Conservation (phyloP, 345 rosid species). For the Odontarrhena argentea region DNA sequence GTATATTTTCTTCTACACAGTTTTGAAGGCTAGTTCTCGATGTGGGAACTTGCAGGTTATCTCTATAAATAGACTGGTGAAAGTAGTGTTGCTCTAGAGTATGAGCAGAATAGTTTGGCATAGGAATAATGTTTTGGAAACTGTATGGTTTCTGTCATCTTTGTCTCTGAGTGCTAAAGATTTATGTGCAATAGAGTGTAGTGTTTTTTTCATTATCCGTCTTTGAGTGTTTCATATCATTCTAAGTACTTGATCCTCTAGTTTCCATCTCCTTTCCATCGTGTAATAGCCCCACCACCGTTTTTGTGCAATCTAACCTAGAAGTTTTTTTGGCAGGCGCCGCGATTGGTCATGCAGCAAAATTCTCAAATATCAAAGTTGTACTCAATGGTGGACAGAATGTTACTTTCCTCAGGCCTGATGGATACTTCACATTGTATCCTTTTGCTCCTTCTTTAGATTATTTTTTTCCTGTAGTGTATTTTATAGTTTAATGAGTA, state of each 20-base stretch:
- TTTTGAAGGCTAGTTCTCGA: not conserved
- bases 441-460: conserved; percentile 37
- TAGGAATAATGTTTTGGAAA: not conserved
- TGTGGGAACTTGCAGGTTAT: not conserved
- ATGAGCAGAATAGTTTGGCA: not conserved
- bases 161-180: conserved; percentile 4
- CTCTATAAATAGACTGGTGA: conserved; percentile 6
- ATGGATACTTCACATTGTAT: conserved; percentile 98
- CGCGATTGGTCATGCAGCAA: conserved; percentile 62
- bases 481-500: too few relatives aligned
- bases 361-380: conserved; percentile 73
- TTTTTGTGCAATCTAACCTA: conserved; percentile 19
- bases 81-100: not conserved
- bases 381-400: conserved; percentile 80
- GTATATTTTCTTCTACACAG: not conserved
- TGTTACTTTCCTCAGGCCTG: conserved; percentile 80
- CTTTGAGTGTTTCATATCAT: not conserved
- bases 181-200: not conserved
- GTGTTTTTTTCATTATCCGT: not conserved
- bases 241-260: not conserved
- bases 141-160: conserved; percentile 12
- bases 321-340: conserved; percentile 38
- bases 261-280: conserved; percentile 10
- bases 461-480: not conserved
- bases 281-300: not conserved